Evolutionary conservation across 768 basidiomycete genomes (phyloP).

Genomic region (Obba rivulosa): DNA sequence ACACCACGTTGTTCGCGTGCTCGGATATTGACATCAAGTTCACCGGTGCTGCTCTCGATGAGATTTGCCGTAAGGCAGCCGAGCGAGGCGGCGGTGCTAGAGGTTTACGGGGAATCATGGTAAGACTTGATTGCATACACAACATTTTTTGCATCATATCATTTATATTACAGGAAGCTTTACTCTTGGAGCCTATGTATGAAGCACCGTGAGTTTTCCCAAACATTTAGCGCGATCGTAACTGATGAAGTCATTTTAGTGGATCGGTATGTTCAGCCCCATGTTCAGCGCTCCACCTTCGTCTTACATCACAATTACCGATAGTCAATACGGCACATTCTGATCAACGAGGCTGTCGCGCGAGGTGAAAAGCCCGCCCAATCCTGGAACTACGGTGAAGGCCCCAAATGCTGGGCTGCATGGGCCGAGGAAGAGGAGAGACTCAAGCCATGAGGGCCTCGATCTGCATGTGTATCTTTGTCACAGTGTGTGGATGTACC

Average conservation of each 20-base stretch:
- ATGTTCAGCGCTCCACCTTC: neutral
- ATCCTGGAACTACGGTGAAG: slow-evolving; percentile 73
- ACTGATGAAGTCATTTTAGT: slow-evolving; percentile 26
- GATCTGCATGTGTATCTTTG: too few species aligned
- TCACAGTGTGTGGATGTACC: too few species aligned
- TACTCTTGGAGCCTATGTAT: slow-evolving; percentile 89
- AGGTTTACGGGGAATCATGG: slow-evolving; percentile 87
- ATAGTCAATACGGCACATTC: slow-evolving; percentile 76
- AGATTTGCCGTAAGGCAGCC: slow-evolving; percentile 73
- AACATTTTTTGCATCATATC: slow-evolving; percentile 12
- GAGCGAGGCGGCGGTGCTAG: slow-evolving; percentile 87
- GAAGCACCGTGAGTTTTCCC: slow-evolving; percentile 70
- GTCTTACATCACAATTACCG: slow-evolving; percentile 6
- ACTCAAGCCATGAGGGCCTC: neutral
- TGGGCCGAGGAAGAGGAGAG: slow-evolving; percentile 65
- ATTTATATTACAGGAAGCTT: slow-evolving; percentile 48
- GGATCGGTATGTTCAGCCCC: slow-evolving; percentile 51
- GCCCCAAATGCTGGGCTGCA: slow-evolving; percentile 65
- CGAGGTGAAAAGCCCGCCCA: slow-evolving; percentile 55
- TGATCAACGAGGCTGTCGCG: slow-evolving; percentile 70
- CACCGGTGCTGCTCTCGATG: slow-evolving; percentile 73
- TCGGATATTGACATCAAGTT: slow-evolving; percentile 86
- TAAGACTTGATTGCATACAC: slow-evolving; percentile 18
- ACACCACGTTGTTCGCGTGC: slow-evolving; percentile 75
- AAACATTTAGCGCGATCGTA: slow-evolving; percentile 2